Evolutionary conservation across 1,284 basidiomycete species (phyloP).

Genomic region (Cutaneotrichosporon sp.): DNA sequence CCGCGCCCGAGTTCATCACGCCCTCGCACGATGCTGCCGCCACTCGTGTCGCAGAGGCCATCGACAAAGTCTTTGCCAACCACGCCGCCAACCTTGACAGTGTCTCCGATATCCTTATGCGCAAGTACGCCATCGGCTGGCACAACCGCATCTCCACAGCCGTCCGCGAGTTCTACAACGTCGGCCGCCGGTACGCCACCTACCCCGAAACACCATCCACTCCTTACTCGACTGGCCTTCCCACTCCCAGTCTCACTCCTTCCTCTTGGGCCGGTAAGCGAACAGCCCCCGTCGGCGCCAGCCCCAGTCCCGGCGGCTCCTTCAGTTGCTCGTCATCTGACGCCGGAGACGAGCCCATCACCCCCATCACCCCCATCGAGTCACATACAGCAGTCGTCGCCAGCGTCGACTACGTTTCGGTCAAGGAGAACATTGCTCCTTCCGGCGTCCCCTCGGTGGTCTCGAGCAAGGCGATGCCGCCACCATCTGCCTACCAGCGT

Average conservation of each 20-base stretch:
- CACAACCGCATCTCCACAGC: slow-evolving; percentile 90
- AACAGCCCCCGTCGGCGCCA: slow-evolving; percentile 11
- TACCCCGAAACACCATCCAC: slow-evolving; percentile 36
- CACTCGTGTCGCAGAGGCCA: slow-evolving; percentile 59
- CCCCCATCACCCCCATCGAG: slow-evolving; percentile 46
- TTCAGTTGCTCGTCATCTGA: slow-evolving; percentile 45
- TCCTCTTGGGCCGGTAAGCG: slow-evolving; percentile 32
- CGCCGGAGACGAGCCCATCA: slow-evolving; percentile 47
- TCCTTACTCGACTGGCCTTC: slow-evolving; percentile 30
- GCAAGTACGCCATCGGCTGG: slow-evolving; percentile 94
- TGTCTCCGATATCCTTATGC: slow-evolving; percentile 79
- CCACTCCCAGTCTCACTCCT: slow-evolving; percentile 41
- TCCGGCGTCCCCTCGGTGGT: slow-evolving; percentile 10
- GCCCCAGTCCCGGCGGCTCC: slow-evolving; percentile 36
- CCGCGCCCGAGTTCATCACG: slow-evolving; percentile 49
- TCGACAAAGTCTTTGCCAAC: slow-evolving; percentile 79
- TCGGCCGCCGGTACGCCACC: slow-evolving; percentile 50
- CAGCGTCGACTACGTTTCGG: slow-evolving; percentile 19
- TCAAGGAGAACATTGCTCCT: slow-evolving; percentile 45
- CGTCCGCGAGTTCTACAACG: slow-evolving; percentile 80
- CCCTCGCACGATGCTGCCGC: slow-evolving; percentile 25
- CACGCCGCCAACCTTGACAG: slow-evolving; percentile 60
- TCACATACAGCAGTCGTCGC: slow-evolving; percentile 27
- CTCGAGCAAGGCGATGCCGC: slow-evolving; percentile 18
- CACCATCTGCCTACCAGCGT: slow-evolving; percentile 12